Conservation (phyloP, 2,329 filamentous ascomycete genomes). For the Corynespora cassiicola region DNA sequence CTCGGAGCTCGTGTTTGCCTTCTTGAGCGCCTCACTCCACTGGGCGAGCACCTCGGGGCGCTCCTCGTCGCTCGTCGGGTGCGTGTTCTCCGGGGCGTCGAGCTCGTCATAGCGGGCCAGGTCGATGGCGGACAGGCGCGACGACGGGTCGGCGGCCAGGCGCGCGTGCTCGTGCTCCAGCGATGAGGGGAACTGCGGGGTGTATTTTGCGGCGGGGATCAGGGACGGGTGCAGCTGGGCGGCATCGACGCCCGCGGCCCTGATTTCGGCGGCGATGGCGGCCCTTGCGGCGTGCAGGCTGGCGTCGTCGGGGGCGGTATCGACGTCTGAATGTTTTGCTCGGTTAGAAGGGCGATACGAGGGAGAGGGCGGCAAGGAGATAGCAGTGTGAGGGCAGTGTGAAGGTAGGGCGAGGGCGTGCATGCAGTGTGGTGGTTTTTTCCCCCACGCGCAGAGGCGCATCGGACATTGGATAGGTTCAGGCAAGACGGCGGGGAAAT, state of each 20-base stretch:
- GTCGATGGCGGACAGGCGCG: slow-evolving; percentile 70
- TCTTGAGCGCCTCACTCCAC: slow-evolving; percentile 60
- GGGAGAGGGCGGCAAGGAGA: too few relatives aligned
- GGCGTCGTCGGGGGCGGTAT: slow-evolving; percentile 69
- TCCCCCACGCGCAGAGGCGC: too few relatives aligned
- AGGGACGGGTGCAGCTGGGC: slow-evolving; percentile 65
- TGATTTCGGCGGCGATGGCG: slow-evolving; percentile 70
- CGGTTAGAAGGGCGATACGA: too few relatives aligned
- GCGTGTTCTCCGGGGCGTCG: slow-evolving; percentile 59
- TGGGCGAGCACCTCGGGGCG: slow-evolving; percentile 47
- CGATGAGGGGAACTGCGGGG: slow-evolving; percentile 68
- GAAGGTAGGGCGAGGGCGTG: too few relatives aligned
- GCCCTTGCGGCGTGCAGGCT: slow-evolving; percentile 71
- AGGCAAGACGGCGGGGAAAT: slow-evolving; percentile 3
- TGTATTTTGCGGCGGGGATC: slow-evolving; percentile 54
- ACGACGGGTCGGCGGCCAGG: slow-evolving; percentile 59
- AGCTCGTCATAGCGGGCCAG: slow-evolving; percentile 83
- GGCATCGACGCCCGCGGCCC: slow-evolving; percentile 48
- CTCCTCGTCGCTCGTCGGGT: slow-evolving; percentile 44
- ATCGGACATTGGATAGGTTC: slow-evolving; percentile 66
- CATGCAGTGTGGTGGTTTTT: too few relatives aligned
- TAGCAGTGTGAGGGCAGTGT: too few relatives aligned
- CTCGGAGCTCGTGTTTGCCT: slow-evolving; percentile 64
- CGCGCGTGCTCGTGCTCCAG: slow-evolving; percentile 73
- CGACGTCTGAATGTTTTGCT: slow-evolving; percentile 83